A percentile compares a stretch with the other conserved stretches of the same genome.
These are phyloP conservation scores for Botrytis fabae DNA, from an alignment of 2,329 filamentous ascomycete species.

Conservation along the genomic window DNA sequence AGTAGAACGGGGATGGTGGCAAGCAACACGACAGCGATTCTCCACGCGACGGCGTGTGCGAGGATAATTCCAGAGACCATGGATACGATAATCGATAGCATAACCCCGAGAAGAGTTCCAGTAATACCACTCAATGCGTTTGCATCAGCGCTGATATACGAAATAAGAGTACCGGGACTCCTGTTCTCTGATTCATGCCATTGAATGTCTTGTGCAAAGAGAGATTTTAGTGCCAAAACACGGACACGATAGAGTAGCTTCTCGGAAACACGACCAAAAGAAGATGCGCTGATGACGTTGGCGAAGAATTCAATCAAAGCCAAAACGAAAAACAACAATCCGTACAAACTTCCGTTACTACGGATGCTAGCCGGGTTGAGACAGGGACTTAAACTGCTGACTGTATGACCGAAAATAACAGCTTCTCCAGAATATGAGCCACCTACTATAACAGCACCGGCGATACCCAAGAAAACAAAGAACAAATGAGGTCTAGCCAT, in stretches of 20 bases:
- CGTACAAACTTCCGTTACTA: conserved; percentile 43
- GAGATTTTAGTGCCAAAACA: conserved; percentile 51
- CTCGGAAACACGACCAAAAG: conserved; percentile 59
- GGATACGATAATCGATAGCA: conserved; percentile 68
- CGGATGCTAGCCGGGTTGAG: conserved; percentile 32
- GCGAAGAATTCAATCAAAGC: conserved; percentile 59
- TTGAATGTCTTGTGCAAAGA: conserved; percentile 65
- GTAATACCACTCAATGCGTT: conserved; percentile 67
- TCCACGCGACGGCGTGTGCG: conserved; percentile 72
- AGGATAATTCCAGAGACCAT: conserved; percentile 67
- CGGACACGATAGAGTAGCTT: conserved; percentile 65
- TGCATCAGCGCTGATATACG: conserved; percentile 68
- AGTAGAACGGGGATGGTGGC: conserved; percentile 53
- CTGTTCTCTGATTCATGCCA: conserved; percentile 70
- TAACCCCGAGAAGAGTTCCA: conserved; percentile 67
- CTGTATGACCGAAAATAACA: conserved; percentile 55
- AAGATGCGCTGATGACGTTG: conserved; percentile 58
- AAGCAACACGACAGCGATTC: conserved; percentile 70
- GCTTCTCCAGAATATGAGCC: conserved; percentile 54
- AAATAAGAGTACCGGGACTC: conserved; percentile 61
- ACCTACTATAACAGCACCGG: conserved; percentile 52
- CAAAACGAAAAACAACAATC: conserved; percentile 50
- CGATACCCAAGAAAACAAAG: conserved; percentile 4
- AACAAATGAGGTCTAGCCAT: conserved; percentile 19
- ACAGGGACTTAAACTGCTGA: conserved; percentile 53